A percentile compares a stretch with the other conserved stretches of the same genome.
Conservation (phyloP, 2,329 filamentous ascomycete species). For the Aspergillus intermedius region DNA sequence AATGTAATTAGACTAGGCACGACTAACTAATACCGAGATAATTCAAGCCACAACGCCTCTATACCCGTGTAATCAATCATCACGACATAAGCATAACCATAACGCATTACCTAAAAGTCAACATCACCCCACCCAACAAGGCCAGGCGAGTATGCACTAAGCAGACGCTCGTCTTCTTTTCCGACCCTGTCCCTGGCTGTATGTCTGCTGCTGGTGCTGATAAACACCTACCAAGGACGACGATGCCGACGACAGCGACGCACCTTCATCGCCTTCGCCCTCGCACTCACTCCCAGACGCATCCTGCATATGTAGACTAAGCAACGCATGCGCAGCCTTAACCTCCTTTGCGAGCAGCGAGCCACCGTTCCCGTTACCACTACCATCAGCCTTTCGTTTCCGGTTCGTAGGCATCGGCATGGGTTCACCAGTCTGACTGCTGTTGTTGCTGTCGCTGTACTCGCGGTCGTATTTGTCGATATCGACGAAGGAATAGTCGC, state of each 20-base stretch:
- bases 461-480: too few species aligned
- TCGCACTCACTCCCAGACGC: constrained; percentile 12
- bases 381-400: constrained; percentile 5
- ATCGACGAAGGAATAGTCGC: too few species aligned
- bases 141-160: neutral
- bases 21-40: neutral
- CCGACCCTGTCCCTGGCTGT: neutral
- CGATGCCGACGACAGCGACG: neutral
- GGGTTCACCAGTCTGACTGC: neutral
- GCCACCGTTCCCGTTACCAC: neutral
- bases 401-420: neutral
- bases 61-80: neutral
- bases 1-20: neutral
- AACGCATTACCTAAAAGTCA: neutral
- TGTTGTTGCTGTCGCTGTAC: too few species aligned
- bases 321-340: constrained; percentile 32
- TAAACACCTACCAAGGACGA: neutral
- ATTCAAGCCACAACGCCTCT: neutral
- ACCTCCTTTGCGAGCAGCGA: constrained; percentile 24
- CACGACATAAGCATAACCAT: neutral
- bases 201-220: neutral
- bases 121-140: neutral
- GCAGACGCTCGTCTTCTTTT: constrained; percentile 15
- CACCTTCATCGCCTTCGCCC: neutral
- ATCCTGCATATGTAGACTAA: constrained; percentile 30